Percentiles rank a stretch among this genome's conserved stretches.
phyloP scores from a whole-genome alignment of 306 rosid species.

The Vachellia pachyceras region DNA sequence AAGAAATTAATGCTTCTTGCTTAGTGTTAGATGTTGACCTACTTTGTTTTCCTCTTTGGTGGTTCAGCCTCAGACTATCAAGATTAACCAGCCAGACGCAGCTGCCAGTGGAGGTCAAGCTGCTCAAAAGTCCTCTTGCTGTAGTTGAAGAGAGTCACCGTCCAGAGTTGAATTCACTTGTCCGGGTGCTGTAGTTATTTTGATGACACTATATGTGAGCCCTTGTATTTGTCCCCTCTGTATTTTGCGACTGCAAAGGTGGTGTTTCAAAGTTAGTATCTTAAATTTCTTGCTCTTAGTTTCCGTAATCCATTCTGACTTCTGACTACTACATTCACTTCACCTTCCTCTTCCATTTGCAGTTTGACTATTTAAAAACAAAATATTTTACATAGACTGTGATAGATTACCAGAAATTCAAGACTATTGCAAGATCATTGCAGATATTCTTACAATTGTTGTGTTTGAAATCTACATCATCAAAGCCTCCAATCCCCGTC shows the following conservation, averaged over 20 bases:
- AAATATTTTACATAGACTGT: conserved; percentile 7
- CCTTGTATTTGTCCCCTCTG: conserved; percentile 41
- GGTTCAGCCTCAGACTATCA: conserved; percentile 70
- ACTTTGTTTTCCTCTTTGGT: background rate
- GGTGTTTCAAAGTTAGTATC: conserved; percentile 43
- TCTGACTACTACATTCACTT: conserved; percentile 12
- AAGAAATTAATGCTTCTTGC: conserved; percentile 18
- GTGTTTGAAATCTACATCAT: background rate
- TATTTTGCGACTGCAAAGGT: conserved; percentile 42
- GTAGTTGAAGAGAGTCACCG: conserved; percentile 54
- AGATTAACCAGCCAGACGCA: conserved; percentile 62
- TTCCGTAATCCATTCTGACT: conserved; percentile 36
- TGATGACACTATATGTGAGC: conserved; percentile 33
- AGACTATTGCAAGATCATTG: background rate
- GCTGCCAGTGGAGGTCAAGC: conserved; percentile 48
- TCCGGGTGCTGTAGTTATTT: conserved; percentile 39
- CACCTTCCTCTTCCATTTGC: conserved; percentile 24
- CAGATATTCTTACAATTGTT: background rate
- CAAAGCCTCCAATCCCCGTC: no score
- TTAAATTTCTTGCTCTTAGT: conserved; percentile 4
- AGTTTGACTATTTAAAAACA: background rate
- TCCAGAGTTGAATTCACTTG: conserved; percentile 30
- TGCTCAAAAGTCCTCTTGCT: conserved; percentile 63
- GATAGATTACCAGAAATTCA: conserved; percentile 21
- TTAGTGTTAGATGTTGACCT: background rate